Percentiles rank a stretch among this genome's conserved stretches.
These are phyloP conservation scores for Stereum hirsutum DNA, from an alignment of 1,284 basidiomycete genomes.

Conservation along the genomic window DNA sequence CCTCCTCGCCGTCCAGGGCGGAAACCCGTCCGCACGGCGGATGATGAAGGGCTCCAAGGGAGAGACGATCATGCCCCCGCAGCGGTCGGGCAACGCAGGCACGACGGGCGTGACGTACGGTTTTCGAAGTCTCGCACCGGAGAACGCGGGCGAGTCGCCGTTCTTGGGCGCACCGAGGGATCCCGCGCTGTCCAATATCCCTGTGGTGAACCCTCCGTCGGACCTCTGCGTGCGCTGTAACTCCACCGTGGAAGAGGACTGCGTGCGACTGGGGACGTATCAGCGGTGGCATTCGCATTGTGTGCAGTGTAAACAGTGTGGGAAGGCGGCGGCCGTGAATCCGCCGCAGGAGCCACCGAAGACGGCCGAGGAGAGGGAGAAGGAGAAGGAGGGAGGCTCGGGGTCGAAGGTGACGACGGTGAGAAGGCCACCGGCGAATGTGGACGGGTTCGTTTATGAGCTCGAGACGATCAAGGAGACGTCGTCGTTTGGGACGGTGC, in stretches of 20 bases:
- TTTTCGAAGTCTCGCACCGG: constrained; percentile 82
- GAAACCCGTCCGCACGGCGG: constrained; percentile 68
- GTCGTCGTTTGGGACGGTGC: constrained; percentile 59
- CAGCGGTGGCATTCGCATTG: constrained; percentile 96
- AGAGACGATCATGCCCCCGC: constrained; percentile 36
- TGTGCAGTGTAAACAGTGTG: constrained; percentile 76
- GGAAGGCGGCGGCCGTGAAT: constrained; percentile 64
- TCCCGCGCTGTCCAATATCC: constrained; percentile 34
- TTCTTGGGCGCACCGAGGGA: constrained; percentile 42
- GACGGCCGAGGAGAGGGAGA: constrained; percentile 27
- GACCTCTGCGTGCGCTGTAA: constrained; percentile 90
- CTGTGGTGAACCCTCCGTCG: constrained; percentile 60
- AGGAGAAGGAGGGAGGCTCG: constrained; percentile 35
- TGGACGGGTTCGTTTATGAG: constrained; percentile 70
- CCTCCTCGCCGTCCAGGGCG: constrained; percentile 81
- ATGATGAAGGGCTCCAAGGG: constrained; percentile 62
- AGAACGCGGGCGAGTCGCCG: constrained; percentile 82
- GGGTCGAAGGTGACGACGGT: constrained; percentile 50
- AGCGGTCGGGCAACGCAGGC: constrained; percentile 43
- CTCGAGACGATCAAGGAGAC: constrained; percentile 53
- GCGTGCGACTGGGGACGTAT: constrained; percentile 87
- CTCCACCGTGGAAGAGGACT: constrained; percentile 95
- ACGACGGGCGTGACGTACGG: constrained; percentile 81
- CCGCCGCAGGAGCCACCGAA: constrained; percentile 37
- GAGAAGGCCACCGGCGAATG: constrained; percentile 71